phyloP scores from a whole-genome alignment of 345 rosid species.

The Abelmoschus esculentus region DNA sequence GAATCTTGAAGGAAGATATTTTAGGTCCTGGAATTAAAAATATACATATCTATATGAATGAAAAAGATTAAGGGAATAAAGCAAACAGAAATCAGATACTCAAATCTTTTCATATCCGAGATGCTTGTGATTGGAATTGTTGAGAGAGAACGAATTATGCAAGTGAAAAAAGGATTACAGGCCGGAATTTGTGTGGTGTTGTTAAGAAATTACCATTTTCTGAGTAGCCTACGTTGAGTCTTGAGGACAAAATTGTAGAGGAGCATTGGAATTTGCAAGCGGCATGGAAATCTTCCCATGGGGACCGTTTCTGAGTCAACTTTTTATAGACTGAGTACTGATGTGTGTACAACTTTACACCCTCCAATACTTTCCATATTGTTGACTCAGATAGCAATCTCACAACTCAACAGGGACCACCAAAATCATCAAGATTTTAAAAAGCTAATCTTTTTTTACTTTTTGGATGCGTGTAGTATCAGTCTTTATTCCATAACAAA shows the following conservation, averaged over 20 bases:
- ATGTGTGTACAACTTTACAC: background rate
- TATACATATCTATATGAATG: background rate
- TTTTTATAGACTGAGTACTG: background rate
- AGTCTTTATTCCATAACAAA: too few species aligned
- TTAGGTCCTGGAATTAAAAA: background rate
- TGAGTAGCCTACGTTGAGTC: background rate
- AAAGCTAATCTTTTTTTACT: too few species aligned
- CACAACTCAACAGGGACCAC: too few species aligned
- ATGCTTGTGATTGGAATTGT: background rate
- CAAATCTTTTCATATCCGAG: background rate
- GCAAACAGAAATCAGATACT: background rate
- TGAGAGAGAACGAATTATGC: too few species aligned
- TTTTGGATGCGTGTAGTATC: too few species aligned
- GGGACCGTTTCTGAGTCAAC: too few species aligned
- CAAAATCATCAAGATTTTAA: too few species aligned
- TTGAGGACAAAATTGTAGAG: background rate
- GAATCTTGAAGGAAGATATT: constrained; percentile 20
- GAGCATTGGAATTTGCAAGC: background rate
- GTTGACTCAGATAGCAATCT: too few species aligned
- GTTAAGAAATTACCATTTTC: background rate
- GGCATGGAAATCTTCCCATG: too few species aligned
- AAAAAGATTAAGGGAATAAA: background rate
- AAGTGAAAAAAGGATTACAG: background rate
- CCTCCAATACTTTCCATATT: too few species aligned
- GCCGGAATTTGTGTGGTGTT: background rate